Conservation (phyloP, 495 filamentous ascomycete genomes). For the Tirmania nivea region DNA sequence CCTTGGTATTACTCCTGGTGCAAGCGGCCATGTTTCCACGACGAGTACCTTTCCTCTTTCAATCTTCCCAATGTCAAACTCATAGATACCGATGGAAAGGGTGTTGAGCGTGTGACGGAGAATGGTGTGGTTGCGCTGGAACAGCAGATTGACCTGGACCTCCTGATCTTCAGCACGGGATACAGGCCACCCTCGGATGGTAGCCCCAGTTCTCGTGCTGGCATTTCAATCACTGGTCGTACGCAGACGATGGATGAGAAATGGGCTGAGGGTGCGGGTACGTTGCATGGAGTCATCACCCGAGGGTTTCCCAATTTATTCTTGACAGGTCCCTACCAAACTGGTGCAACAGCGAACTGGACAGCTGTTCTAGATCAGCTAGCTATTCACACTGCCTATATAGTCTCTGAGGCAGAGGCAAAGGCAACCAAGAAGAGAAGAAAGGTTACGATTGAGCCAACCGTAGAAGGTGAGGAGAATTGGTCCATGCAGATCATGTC, state of each 20-base stretch:
- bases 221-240: constrained; percentile 24
- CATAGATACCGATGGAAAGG: constrained; percentile 33
- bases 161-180: constrained; percentile 30
- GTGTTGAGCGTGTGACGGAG: constrained; percentile 23
- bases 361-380: too few species aligned
- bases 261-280: constrained; percentile 7
- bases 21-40: too few species aligned
- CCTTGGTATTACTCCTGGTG: too few species aligned
- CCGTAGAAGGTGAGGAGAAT: constrained; percentile 23
- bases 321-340: too few species aligned
- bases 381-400: too few species aligned
- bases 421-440: too few species aligned
- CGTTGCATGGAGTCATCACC: too few species aligned
- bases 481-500: constrained; percentile 27
- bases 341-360: too few species aligned
- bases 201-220: constrained; percentile 20
- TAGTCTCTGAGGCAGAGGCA: too few species aligned
- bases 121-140: constrained; percentile 23
- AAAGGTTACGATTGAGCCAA: constrained; percentile 24
- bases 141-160: constrained; percentile 25
- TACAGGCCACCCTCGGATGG: constrained; percentile 21
- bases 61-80: constrained; percentile 28
- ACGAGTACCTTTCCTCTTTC: constrained; percentile 25
- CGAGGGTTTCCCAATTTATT: too few species aligned
- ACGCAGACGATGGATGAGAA: constrained; percentile 24